phyloP scores from a whole-genome alignment of 345 rosid species.

The Bretschneidera sinensis region DNA sequence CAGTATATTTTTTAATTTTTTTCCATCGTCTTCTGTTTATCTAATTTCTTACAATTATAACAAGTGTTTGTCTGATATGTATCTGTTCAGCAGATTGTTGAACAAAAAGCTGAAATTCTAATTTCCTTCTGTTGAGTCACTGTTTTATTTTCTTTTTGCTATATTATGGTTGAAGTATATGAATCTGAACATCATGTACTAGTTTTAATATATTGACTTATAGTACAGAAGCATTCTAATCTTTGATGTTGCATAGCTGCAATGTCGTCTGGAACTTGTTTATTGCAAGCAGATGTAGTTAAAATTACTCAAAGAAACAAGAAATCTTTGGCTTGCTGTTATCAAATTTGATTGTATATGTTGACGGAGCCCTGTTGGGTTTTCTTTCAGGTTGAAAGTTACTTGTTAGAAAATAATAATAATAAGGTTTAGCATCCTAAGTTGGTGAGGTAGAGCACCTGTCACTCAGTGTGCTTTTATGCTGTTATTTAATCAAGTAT shows the following conservation, averaged over 20 bases:
- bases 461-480: not conserved
- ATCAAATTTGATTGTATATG: too few relatives aligned
- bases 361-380: too few relatives aligned
- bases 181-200: too few relatives aligned
- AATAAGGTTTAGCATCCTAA: not conserved
- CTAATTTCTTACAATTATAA: not conserved
- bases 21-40: not conserved
- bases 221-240: too few relatives aligned
- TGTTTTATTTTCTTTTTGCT: too few relatives aligned
- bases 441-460: not conserved
- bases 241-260: too few relatives aligned
- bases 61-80: not conserved
- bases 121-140: not conserved
- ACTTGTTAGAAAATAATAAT: not conserved
- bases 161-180: too few relatives aligned
- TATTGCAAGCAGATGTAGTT: too few relatives aligned
- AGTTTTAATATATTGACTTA: too few relatives aligned
- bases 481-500: not conserved
- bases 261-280: too few relatives aligned
- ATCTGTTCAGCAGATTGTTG: not conserved
- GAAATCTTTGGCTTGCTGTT: too few relatives aligned
- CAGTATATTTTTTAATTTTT: not conserved
- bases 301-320: too few relatives aligned
- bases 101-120: not conserved
- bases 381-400: not conserved